Conservation (phyloP, 306 rosid species). For the Pterocarpus macrocarpus region DNA sequence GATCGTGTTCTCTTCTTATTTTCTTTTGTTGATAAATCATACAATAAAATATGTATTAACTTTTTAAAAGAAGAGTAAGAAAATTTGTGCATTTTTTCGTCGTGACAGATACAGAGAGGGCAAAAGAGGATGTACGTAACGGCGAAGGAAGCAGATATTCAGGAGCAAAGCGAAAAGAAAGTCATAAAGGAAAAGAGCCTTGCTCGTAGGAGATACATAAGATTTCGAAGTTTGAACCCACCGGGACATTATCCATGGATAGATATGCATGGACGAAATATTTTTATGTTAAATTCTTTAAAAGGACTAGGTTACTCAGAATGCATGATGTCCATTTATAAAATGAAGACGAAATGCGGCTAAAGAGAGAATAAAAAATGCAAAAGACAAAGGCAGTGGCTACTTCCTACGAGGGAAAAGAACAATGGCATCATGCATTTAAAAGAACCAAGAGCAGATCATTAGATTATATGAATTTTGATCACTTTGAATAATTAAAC, state of each 20-base stretch:
- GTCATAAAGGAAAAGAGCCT: neutral
- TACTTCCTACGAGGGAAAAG: neutral
- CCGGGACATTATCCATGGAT: neutral
- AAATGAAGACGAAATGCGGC: conserved; percentile 15
- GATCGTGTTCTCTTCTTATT: too few relatives aligned
- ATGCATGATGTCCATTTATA: neutral
- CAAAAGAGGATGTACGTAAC: neutral
- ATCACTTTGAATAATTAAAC: neutral
- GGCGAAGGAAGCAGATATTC: conserved; percentile 32
- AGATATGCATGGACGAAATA: neutral
- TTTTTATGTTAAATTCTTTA: neutral
- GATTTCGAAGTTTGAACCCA: neutral
- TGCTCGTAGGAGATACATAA: neutral
- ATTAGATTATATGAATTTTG: neutral
- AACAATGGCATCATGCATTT: neutral
- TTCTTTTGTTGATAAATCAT: neutral
- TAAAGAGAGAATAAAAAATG: conserved; percentile 1
- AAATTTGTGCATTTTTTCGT: neutral
- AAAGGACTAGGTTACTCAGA: neutral
- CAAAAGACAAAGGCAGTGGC: neutral
- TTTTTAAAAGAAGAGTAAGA: neutral
- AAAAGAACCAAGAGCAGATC: neutral
- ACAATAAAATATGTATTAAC: neutral
- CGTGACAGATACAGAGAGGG: neutral
- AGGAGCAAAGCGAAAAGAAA: conserved; percentile 7